A percentile compares a stretch with the other conserved stretches of the same genome.
These are phyloP conservation scores for Penicillium egyptiacum DNA, from an alignment of 495 filamentous ascomycete species.

Conservation along the genomic window DNA sequence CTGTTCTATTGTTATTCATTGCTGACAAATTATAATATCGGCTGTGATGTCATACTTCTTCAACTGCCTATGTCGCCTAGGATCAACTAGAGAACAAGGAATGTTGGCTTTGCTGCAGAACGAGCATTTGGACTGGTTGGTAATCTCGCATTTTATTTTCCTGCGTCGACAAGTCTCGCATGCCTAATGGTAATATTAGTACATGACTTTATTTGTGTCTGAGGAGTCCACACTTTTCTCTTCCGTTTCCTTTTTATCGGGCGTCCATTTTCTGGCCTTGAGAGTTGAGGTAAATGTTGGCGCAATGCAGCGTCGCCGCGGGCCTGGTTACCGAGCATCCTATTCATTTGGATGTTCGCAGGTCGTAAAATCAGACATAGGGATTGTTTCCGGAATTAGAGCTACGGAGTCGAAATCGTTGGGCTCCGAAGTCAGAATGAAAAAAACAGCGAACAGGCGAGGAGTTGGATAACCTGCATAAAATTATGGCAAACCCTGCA, in stretches of 20 bases:
- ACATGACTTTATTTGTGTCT: background rate
- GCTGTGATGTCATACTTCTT: background rate
- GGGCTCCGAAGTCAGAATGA: too few species aligned
- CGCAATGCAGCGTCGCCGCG: background rate
- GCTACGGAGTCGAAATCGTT: background rate
- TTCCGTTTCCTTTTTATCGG: background rate
- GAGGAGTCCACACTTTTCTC: background rate
- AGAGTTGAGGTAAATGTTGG: background rate
- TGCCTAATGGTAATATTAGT: background rate
- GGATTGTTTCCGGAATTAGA: too few species aligned
- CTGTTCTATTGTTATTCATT: background rate
- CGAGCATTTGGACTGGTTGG: background rate
- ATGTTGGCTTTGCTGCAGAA: background rate
- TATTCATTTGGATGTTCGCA: background rate
- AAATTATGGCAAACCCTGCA: too few species aligned
- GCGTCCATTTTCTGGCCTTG: background rate
- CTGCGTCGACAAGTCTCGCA: background rate
- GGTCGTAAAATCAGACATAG: background rate
- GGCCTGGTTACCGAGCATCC: background rate
- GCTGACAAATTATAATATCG: background rate
- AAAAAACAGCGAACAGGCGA: too few species aligned
- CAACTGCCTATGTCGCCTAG: background rate
- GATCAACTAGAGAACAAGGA: background rate
- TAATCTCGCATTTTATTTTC: background rate
- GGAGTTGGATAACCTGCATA: too few species aligned